Evolutionary conservation across 1,284 basidiomycete species (phyloP).

Genomic region (Ustilago hordei): DNA sequence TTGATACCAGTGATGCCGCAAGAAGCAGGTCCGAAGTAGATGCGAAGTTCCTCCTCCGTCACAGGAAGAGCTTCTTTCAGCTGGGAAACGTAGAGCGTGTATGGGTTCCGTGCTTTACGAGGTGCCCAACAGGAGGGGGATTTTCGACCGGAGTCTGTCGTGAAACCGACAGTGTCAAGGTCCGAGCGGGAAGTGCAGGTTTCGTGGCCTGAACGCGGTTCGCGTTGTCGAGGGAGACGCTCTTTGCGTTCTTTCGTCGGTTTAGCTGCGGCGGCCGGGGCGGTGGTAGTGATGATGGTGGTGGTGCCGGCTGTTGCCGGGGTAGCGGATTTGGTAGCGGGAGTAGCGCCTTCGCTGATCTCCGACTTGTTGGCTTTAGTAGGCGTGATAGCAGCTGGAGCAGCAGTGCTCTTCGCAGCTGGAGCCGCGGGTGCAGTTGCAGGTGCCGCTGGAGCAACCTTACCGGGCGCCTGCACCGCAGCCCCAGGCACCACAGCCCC

Average conservation of each 20-base stretch:
- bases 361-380: slow-evolving; percentile 13
- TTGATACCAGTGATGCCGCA: slow-evolving; percentile 48
- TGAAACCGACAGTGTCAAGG: slow-evolving; percentile 36
- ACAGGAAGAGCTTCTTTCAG: slow-evolving; percentile 60
- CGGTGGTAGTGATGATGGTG: not conserved
- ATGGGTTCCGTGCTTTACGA: slow-evolving; percentile 37
- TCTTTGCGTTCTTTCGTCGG: slow-evolving; percentile 44
- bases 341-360: slow-evolving; percentile 14
- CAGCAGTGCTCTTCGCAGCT: slow-evolving; percentile 4
- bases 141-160: slow-evolving; percentile 27
- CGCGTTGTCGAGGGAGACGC: slow-evolving; percentile 27
- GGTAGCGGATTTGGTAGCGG: not conserved
- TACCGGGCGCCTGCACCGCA: not conserved
- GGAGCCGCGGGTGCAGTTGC: slow-evolving; percentile 1
- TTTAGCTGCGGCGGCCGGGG: slow-evolving; percentile 20
- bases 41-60: slow-evolving; percentile 51
- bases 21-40: slow-evolving; percentile 61
- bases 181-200: slow-evolving; percentile 46
- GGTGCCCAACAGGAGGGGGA: slow-evolving; percentile 23
- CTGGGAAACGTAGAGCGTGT: slow-evolving; percentile 57
- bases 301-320: slow-evolving; percentile 6
- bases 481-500: slow-evolving; percentile 8
- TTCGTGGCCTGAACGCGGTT: slow-evolving; percentile 37
- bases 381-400: slow-evolving; percentile 2
- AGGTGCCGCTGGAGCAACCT: not conserved